These are phyloP conservation scores for Albatrellus ellisii DNA, from an alignment of 768 basidiomycete species.

Conservation along the genomic window DNA sequence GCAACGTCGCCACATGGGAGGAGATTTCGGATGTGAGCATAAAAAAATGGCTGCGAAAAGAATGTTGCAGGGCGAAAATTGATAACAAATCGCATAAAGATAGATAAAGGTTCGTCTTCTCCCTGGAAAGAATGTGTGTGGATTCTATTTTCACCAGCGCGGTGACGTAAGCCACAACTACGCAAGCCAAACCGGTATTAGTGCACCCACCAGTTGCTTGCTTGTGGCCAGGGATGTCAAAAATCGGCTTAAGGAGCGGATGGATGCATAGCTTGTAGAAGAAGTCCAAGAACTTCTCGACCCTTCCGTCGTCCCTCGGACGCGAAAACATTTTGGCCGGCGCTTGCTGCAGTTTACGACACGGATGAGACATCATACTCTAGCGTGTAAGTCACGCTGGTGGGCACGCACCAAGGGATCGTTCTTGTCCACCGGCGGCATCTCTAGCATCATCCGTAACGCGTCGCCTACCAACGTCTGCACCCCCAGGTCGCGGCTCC, in stretches of 20 bases:
- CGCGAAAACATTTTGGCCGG: slow-evolving; percentile 35
- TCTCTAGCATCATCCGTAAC: slow-evolving; percentile 70
- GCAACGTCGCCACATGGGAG: slow-evolving; percentile 57
- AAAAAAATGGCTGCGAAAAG: slow-evolving; percentile 86
- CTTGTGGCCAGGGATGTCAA: slow-evolving; percentile 59
- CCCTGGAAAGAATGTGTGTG: slow-evolving; percentile 45
- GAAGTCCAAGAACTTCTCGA: slow-evolving; percentile 84
- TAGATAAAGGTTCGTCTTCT: slow-evolving; percentile 72
- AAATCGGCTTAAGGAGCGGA: slow-evolving; percentile 72
- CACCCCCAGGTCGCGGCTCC: slow-evolving; percentile 71
- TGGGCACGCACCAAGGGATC: slow-evolving; percentile 13
- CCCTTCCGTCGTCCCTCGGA: slow-evolving; percentile 69
- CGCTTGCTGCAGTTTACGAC: slow-evolving; percentile 2
- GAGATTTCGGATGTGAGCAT: slow-evolving; percentile 73
- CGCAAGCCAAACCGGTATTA: slow-evolving; percentile 13
- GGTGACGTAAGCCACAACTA: slow-evolving; percentile 3
- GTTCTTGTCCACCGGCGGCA: slow-evolving; percentile 30
- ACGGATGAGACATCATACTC: background rate
- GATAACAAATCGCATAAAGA: slow-evolving; percentile 87
- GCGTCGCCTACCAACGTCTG: slow-evolving; percentile 89
- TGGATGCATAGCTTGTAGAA: slow-evolving; percentile 80
- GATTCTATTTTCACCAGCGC: slow-evolving; percentile 40
- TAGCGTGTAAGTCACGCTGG: too few relatives aligned
- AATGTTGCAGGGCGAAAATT: slow-evolving; percentile 80
- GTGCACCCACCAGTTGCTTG: slow-evolving; percentile 28